These are phyloP conservation scores for Athelia psychrophila DNA, from an alignment of 1,284 basidiomycete species.

Conservation along the genomic window DNA sequence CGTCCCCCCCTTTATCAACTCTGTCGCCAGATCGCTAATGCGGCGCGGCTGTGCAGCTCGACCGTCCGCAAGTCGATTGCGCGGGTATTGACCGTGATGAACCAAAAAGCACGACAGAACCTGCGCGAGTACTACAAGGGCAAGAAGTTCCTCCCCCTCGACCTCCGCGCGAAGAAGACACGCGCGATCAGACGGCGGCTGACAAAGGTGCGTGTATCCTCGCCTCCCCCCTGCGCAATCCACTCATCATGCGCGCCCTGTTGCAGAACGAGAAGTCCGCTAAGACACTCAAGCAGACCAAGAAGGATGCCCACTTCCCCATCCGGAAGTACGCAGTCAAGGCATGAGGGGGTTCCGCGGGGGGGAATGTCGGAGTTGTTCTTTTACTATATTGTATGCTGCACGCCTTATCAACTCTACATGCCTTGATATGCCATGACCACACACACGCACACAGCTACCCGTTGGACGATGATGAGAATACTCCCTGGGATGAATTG, in stretches of 20 bases:
- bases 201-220: constrained; percentile 65
- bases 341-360: constrained; percentile 50
- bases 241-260: constrained; percentile 12
- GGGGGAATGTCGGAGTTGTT: constrained; percentile 13
- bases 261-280: constrained; percentile 74
- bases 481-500: constrained; percentile 5
- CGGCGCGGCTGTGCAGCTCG: constrained; percentile 54
- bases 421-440: constrained; percentile 30
- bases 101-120: constrained; percentile 97
- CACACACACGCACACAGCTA: not conserved
- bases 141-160: constrained; percentile 97
- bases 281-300: constrained; percentile 89
- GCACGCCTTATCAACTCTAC: constrained; percentile 32
- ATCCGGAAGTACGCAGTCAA: constrained; percentile 82
- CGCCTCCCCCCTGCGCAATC: constrained; percentile 3
- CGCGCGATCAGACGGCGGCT: constrained; percentile 96
- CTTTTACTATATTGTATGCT: constrained; percentile 38
- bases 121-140: constrained; percentile 97
- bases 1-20: constrained; percentile 29
- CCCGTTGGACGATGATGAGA: not conserved
- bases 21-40: constrained; percentile 2
- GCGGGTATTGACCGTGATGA: constrained; percentile 97
- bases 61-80: constrained; percentile 99
- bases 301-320: constrained; percentile 95
- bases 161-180: constrained; percentile 98